Base-by-base conservation (phyloP, 176 grass and related monocot genomes). In the Juncus effusus region DNA sequence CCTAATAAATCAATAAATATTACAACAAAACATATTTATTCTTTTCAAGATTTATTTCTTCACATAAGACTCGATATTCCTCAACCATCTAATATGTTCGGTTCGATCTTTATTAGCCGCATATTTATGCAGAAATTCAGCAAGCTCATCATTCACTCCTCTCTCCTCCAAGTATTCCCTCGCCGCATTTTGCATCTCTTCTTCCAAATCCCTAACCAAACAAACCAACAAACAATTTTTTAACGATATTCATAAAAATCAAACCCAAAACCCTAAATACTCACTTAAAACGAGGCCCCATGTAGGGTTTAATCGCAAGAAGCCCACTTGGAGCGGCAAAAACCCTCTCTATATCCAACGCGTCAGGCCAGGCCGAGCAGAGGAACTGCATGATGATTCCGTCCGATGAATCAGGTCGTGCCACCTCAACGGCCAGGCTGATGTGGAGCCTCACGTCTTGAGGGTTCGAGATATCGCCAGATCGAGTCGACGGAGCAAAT, bases 311-410 rank as follows among this genome's bases (percentile, higher is more conserved):
- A 42, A 35, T 16, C 53, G 45, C 14, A n/a, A 53, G 38, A 75
- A 47, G 16, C 50, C 44, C 59, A 37, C 67, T 62, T 44, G 60
- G 82, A 14, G 63, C 75, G 5, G 80, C 75, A 60, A 86, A 92
- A 56, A 92, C 80, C 60, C 82, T 74, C 16, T 84, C 67, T 51
- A 97, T 68, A 50, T 92, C 80, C 57, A 97, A 11, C 15, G 84
- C 82, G 49, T 97, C 88, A 1, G 93, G 88, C 88, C 85, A 97
- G 16, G 93, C 85, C 3, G 85, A 84, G 72, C 88, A 92, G 51
- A 74, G 59, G 38, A 97, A 97, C 57, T 63, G 67, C 52, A 69
- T 81, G 60, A 91, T 79, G 16, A 40, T 62, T 10, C 62, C 1
- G 13, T 65, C 77, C 3, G 80, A 81, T 7, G 70, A 73, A 13